phyloP scores from a whole-genome alignment of 1,284 basidiomycete species.

The Marasmius tenuissimus region DNA sequence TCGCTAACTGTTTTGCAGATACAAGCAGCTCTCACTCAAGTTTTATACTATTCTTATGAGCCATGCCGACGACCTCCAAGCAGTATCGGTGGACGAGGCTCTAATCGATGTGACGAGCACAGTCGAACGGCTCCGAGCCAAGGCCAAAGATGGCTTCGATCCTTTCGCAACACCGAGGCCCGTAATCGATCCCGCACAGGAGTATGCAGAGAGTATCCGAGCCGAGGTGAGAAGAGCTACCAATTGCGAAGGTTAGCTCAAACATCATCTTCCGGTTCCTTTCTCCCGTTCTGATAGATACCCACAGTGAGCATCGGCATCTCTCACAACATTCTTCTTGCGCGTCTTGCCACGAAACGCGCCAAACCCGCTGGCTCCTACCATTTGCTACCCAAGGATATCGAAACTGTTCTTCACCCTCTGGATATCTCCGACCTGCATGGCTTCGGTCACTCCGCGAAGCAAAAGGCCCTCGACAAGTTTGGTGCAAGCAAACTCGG shows the following conservation, averaged over 20 bases:
- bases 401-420: conserved; percentile 63
- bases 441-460: conserved; percentile 80
- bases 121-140: conserved; percentile 45
- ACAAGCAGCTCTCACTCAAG: conserved; percentile 77
- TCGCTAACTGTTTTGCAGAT: conserved; percentile 46
- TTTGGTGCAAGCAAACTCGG: conserved; percentile 75
- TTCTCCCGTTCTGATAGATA: conserved; percentile 5
- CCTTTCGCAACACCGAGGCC: conserved; percentile 14
- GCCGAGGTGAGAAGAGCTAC: conserved; percentile 75
- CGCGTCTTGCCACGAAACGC: conserved; percentile 85
- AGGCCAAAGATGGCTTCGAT: conserved; percentile 23
- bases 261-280: not conserved
- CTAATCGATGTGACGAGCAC: conserved; percentile 84
- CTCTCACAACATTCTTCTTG: conserved; percentile 88
- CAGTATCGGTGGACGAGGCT: conserved; percentile 96
- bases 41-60: conserved; percentile 93
- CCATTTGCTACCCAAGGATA: conserved; percentile 63
- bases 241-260: conserved; percentile 72
- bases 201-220: conserved; percentile 82
- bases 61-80: conserved; percentile 90
- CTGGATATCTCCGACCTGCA: conserved; percentile 88
- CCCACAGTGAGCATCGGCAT: conserved; percentile 86
- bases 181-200: conserved; percentile 59
- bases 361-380: conserved; percentile 90
- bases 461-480: conserved; percentile 74